phyloP scores from a whole-genome alignment of 2,329 filamentous ascomycete species.

The Thelonectria olida region DNA sequence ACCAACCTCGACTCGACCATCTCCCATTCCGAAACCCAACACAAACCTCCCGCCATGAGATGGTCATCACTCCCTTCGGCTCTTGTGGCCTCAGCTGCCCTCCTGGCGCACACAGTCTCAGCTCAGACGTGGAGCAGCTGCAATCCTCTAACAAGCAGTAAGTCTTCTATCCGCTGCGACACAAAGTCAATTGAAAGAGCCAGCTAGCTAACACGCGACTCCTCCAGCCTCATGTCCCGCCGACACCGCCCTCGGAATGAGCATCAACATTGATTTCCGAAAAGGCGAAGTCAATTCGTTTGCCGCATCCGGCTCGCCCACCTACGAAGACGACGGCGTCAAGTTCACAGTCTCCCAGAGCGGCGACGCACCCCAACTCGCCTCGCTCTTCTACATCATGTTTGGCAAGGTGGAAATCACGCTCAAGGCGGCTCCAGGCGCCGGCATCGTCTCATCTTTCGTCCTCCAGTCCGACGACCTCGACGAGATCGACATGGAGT shows the following conservation, averaged over 20 bases:
- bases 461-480: slow-evolving; percentile 91
- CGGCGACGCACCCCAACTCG: slow-evolving; percentile 87
- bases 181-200: background rate
- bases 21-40: background rate
- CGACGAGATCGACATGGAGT: slow-evolving; percentile 98
- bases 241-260: slow-evolving; percentile 82
- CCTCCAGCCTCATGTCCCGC: slow-evolving; percentile 70
- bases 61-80: slow-evolving; percentile 27
- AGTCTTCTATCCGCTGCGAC: slow-evolving; percentile 13
- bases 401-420: slow-evolving; percentile 90
- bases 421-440: slow-evolving; percentile 86
- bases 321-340: slow-evolving; percentile 80
- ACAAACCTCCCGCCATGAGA: slow-evolving; percentile 33
- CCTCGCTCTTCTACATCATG: slow-evolving; percentile 98
- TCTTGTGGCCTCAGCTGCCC: slow-evolving; percentile 31
- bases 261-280: slow-evolving; percentile 86
- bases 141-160: slow-evolving; percentile 50
- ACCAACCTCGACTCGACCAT: background rate
- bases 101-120: slow-evolving; percentile 38
- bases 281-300: slow-evolving; percentile 83
- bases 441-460: slow-evolving; percentile 91
- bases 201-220: slow-evolving; percentile 7
- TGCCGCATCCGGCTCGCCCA: slow-evolving; percentile 72
- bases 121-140: slow-evolving; percentile 54
- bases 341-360: slow-evolving; percentile 80